Evolutionary conservation across 345 rosid genomes (phyloP).

Genomic region (Bretschneidera sinensis): DNA sequence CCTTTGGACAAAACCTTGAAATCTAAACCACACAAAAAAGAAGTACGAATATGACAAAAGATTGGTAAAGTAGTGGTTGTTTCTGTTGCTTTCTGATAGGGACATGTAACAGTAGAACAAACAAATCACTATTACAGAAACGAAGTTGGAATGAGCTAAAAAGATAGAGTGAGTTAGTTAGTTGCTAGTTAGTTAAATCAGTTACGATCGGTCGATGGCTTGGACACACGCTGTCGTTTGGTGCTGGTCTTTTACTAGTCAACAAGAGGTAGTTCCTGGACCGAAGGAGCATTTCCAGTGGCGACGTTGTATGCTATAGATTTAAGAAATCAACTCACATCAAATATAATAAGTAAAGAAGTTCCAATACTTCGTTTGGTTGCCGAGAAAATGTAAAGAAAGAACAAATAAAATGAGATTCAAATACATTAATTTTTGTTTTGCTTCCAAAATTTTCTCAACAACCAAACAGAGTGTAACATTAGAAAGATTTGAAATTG

Average conservation of each 20-base stretch:
- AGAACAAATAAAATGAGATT: not conserved
- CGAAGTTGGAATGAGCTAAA: too few relatives aligned
- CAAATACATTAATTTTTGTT: not conserved
- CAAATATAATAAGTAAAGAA: not conserved
- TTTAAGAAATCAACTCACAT: not conserved
- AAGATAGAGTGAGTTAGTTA: too few relatives aligned
- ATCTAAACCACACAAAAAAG: too few relatives aligned
- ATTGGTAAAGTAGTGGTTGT: too few relatives aligned
- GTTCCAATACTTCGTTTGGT: not conserved
- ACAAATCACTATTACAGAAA: too few relatives aligned
- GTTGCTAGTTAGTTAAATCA: too few relatives aligned
- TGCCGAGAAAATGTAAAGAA: not conserved
- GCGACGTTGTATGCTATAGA: constrained; percentile 51
- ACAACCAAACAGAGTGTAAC: not conserved
- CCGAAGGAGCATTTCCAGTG: constrained; percentile 45
- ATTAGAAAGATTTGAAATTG: not conserved
- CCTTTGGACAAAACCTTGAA: too few relatives aligned
- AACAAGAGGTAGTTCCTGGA: constrained; percentile 20
- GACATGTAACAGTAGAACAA: too few relatives aligned
- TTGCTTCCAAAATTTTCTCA: not conserved
- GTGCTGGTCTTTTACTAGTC: constrained; percentile 13
- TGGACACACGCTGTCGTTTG: constrained; percentile 30
- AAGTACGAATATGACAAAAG: too few relatives aligned
- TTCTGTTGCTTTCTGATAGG: too few relatives aligned
- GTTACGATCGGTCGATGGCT: constrained; percentile 16